These are phyloP conservation scores for Kwoniella dendrophila DNA, from an alignment of 768 basidiomycete species.

Conservation along the genomic window DNA sequence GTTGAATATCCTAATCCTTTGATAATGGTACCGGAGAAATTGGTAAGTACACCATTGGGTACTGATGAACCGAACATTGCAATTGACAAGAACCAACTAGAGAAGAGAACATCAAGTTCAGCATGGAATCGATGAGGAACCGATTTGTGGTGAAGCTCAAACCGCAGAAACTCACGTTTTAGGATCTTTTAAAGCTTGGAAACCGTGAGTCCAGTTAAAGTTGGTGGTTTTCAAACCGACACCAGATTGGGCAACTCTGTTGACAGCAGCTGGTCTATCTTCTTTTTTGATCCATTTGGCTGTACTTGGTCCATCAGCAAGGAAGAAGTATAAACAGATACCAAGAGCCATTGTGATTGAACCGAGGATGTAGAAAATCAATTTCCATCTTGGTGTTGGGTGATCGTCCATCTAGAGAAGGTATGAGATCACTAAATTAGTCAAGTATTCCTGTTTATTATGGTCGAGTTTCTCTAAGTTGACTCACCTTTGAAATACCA, in stretches of 20 bases:
- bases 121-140: not conserved
- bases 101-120: not conserved
- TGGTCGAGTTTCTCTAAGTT: not conserved
- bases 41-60: constrained; percentile 56
- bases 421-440: too few relatives aligned
- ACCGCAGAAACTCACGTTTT: constrained; percentile 32
- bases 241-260: constrained; percentile 52
- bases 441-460: not conserved
- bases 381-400: constrained; percentile 34
- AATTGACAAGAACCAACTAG: constrained; percentile 46
- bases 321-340: constrained; percentile 54
- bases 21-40: constrained; percentile 56
- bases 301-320: constrained; percentile 53
- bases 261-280: constrained; percentile 52
- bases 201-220: constrained; percentile 49
- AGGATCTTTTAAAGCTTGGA: constrained; percentile 47
- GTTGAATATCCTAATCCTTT: constrained; percentile 52
- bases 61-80: constrained; percentile 54
- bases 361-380: constrained; percentile 56
- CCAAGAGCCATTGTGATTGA: constrained; percentile 52
- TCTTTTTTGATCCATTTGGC: constrained; percentile 53
- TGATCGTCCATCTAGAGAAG: constrained; percentile 24
- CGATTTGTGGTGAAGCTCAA: not conserved
- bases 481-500: constrained; percentile 44
- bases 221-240: constrained; percentile 54